phyloP scores from a whole-genome alignment of 1,139 yeast genomes.

The Suhomyces ambrosiae region DNA sequence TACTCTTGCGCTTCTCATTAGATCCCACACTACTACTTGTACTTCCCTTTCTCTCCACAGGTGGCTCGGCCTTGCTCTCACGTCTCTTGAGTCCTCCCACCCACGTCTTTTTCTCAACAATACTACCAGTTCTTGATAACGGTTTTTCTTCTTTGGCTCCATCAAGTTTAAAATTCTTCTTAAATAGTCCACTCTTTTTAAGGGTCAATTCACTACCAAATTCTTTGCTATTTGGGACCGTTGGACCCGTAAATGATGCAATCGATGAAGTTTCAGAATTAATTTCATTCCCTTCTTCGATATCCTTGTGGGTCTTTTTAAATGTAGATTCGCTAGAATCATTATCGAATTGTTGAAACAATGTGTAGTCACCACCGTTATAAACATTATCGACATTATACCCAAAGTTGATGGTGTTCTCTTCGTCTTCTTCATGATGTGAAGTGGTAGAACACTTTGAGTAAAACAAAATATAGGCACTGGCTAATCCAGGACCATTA shows the following conservation, averaged over 20 bases:
- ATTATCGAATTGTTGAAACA: slow-evolving; percentile 12
- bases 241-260: slow-evolving; percentile 11
- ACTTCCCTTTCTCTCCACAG: slow-evolving; percentile 11
- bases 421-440: slow-evolving; percentile 31
- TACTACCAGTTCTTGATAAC: slow-evolving; percentile 14
- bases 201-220: slow-evolving; percentile 7
- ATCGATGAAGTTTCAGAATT: slow-evolving; percentile 14
- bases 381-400: slow-evolving; percentile 37
- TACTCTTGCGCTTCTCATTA: slow-evolving; percentile 30
- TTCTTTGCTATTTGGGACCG: slow-evolving; percentile 3
- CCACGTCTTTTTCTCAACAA: slow-evolving; percentile 45
- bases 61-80: slow-evolving; percentile 27
- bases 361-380: slow-evolving; percentile 24
- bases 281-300: slow-evolving; percentile 16
- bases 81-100: slow-evolving; percentile 43
- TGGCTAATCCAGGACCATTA: slow-evolving; percentile 83
- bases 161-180: slow-evolving; percentile 36
- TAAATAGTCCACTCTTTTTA: slow-evolving; percentile 26
- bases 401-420: slow-evolving; percentile 34
- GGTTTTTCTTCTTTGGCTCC: slow-evolving; percentile 14
- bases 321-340: slow-evolving; percentile 16
- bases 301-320: slow-evolving; percentile 13
- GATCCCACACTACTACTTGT: slow-evolving; percentile 14
- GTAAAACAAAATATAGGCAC: slow-evolving; percentile 89
- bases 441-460: slow-evolving; percentile 29